These are phyloP conservation scores for Penicillium sp. DNA, from an alignment of 2,329 filamentous ascomycete species.

Conservation along the genomic window DNA sequence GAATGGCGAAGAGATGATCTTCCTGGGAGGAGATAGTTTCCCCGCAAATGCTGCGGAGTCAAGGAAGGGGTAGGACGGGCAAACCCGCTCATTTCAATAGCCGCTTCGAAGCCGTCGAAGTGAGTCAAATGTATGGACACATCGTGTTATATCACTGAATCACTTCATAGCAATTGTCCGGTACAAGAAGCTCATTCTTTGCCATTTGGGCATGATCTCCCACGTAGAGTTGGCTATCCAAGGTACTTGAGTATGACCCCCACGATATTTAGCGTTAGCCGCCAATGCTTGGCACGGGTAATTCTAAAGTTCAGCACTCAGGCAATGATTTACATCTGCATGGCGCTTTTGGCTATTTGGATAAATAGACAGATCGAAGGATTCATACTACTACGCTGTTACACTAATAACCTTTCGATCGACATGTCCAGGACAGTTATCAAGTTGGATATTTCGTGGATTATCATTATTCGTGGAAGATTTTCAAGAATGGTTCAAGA, in stretches of 20 bases:
- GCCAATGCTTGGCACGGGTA: not conserved
- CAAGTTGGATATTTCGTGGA: not conserved
- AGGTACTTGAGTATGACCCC: too few relatives aligned
- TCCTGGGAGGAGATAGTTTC: not conserved
- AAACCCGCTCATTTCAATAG: not conserved
- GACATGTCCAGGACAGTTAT: not conserved
- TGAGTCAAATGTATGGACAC: not conserved
- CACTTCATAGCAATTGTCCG: too few relatives aligned
- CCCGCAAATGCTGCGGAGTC: conserved; percentile 15
- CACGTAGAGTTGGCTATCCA: too few relatives aligned
- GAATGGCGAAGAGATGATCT: not conserved
- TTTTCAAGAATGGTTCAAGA: conserved; percentile 14
- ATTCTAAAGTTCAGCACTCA: not conserved
- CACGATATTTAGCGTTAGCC: not conserved
- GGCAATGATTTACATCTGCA: not conserved
- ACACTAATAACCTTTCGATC: not conserved
- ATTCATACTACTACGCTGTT: not conserved
- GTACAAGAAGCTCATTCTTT: too few relatives aligned
- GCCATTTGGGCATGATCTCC: too few relatives aligned
- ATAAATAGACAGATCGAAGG: not conserved
- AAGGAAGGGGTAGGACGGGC: conserved; percentile 5
- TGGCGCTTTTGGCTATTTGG: conserved; percentile 14
- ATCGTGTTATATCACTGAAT: too few relatives aligned
- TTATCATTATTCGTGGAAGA: conserved; percentile 1
- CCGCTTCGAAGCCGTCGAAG: not conserved